phyloP scores from a whole-genome alignment of 176 grass and related monocot species.

The Oryza punctata region DNA sequence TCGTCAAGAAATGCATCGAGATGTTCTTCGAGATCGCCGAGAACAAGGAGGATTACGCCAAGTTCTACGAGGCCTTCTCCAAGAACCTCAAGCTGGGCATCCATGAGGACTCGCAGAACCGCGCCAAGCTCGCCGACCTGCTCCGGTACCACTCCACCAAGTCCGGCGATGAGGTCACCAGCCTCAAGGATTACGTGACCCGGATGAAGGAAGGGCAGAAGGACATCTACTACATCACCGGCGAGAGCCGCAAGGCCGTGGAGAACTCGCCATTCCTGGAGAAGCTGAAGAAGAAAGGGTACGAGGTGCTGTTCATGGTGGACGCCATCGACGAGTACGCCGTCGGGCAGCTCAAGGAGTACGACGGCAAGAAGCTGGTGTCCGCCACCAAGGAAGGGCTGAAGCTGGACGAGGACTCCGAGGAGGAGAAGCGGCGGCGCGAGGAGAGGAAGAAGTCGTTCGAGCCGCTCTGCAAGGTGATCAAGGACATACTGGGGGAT shows the following conservation, averaged over 20 bases:
- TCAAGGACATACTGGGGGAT: constrained; percentile 58
- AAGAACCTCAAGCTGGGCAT: constrained; percentile 68
- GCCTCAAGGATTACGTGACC: constrained; percentile 68
- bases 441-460: constrained; percentile 49
- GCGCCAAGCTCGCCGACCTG: constrained; percentile 58
- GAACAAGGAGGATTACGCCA: constrained; percentile 55
- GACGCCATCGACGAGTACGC: constrained; percentile 74
- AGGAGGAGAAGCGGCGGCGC: constrained; percentile 44
- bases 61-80: constrained; percentile 72
- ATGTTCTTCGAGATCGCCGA: constrained; percentile 68
- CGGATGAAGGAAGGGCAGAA: constrained; percentile 59
- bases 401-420: constrained; percentile 46
- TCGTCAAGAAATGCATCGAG: constrained; percentile 62
- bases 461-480: constrained; percentile 51
- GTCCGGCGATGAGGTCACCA: constrained; percentile 58
- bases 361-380: constrained; percentile 68
- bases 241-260: constrained; percentile 59
- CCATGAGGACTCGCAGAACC: constrained; percentile 63
- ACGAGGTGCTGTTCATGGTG: constrained; percentile 81
- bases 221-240: constrained; percentile 71
- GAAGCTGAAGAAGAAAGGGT: constrained; percentile 59
- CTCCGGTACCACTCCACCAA: constrained; percentile 55
- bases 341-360: constrained; percentile 66
- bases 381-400: constrained; percentile 59
- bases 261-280: constrained; percentile 74